These are phyloP conservation scores for Citrullus mucosospermus DNA, from an alignment of 306 rosid genomes.

Conservation along the genomic window DNA sequence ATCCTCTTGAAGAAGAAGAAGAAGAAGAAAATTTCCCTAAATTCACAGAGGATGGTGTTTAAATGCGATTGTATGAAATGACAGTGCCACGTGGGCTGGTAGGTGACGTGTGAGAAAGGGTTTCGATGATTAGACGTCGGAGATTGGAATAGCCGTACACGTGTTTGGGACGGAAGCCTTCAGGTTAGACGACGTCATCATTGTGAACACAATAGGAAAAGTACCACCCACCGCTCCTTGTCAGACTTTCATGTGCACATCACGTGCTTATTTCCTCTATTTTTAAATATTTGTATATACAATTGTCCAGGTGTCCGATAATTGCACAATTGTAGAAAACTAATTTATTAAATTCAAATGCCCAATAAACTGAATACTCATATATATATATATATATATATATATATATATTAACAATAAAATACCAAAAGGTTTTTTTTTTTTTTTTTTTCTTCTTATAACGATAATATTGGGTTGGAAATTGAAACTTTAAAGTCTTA, in stretches of 20 bases:
- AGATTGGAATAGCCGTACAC: neutral
- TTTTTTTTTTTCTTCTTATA: too few relatives aligned
- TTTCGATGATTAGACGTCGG: neutral
- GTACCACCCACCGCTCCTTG: neutral
- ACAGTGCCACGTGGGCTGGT: neutral
- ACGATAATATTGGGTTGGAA: too few relatives aligned
- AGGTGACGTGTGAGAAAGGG: neutral
- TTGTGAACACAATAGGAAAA: neutral
- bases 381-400: too few relatives aligned
- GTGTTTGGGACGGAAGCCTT: neutral
- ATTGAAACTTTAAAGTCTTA: too few relatives aligned
- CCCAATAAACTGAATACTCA: too few relatives aligned
- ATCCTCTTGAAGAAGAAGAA: too few relatives aligned
- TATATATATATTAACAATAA: too few relatives aligned
- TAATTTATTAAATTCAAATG: too few relatives aligned
- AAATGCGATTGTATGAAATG: too few relatives aligned
- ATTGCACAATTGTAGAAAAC: neutral
- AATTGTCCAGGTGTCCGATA: neutral
- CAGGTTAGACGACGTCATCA: slow-evolving; percentile 1
- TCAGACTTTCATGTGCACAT: slow-evolving; percentile 1
- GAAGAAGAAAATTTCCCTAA: too few relatives aligned
- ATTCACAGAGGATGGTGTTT: too few relatives aligned
- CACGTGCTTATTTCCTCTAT: neutral
- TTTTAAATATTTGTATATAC: neutral
- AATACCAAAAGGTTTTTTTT: too few relatives aligned